These are phyloP conservation scores for Lablab purpureus DNA, from an alignment of 306 rosid species.

Conservation along the genomic window DNA sequence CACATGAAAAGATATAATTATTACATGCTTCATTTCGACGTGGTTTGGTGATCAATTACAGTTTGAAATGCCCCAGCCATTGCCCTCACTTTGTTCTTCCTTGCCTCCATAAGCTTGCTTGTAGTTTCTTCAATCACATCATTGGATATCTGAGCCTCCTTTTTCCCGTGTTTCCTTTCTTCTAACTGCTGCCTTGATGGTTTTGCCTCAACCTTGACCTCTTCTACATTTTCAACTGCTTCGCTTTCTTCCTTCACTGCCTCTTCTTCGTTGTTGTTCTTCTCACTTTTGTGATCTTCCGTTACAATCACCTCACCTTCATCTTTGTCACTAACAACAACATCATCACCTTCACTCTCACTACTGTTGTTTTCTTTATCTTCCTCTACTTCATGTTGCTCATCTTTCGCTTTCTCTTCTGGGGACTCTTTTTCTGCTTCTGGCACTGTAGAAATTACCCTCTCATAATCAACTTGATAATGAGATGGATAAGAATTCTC, in stretches of 20 bases:
- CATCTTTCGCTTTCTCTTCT: not conserved
- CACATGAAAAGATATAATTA: not conserved
- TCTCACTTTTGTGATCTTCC: slow-evolving; percentile 29
- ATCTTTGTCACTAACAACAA: slow-evolving; percentile 28
- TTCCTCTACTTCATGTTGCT: slow-evolving; percentile 17
- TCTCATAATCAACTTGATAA: slow-evolving; percentile 28
- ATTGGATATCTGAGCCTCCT: slow-evolving; percentile 56
- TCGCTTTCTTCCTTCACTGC: slow-evolving; percentile 20
- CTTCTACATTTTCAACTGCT: slow-evolving; percentile 16
- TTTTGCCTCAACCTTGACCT: slow-evolving; percentile 12
- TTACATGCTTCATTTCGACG: slow-evolving; percentile 50
- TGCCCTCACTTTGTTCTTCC: slow-evolving; percentile 79
- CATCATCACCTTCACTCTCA: slow-evolving; percentile 31
- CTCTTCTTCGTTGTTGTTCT: not conserved
- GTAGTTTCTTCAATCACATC: slow-evolving; percentile 71
- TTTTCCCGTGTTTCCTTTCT: slow-evolving; percentile 45
- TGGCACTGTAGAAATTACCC: slow-evolving; percentile 34
- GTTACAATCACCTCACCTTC: slow-evolving; percentile 25
- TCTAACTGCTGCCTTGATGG: slow-evolving; percentile 22
- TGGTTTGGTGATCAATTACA: slow-evolving; percentile 73
- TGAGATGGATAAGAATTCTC: slow-evolving; percentile 24
- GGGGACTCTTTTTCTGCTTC: slow-evolving; percentile 21
- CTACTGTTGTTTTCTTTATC: slow-evolving; percentile 7
- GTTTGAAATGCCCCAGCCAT: slow-evolving; percentile 87
- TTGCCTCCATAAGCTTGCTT: slow-evolving; percentile 67